A percentile compares a stretch with the other conserved stretches of the same genome.
Conservation (phyloP, 2,329 filamentous ascomycete genomes). For the Xylaria arbuscula region DNA sequence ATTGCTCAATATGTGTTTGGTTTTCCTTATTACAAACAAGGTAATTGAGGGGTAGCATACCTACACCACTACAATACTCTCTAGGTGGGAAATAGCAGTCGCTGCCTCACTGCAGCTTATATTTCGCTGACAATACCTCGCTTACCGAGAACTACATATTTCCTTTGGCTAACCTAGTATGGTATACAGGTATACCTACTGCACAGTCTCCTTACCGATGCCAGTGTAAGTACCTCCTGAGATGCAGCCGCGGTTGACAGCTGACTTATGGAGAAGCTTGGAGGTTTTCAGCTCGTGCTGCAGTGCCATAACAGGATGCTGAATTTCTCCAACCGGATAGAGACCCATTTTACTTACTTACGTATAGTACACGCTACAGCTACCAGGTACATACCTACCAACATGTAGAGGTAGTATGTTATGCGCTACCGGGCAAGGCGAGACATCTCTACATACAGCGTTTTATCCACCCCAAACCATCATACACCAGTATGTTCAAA, state of each 20-base stretch:
- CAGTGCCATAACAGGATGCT: conserved; percentile 16
- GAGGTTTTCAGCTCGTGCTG: conserved; percentile 32
- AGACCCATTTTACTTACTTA: conserved; percentile 7
- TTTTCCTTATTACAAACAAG: background rate
- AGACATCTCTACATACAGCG: conserved; percentile 18
- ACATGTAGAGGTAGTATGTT: background rate
- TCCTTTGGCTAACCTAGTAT: too few species aligned
- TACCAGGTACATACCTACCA: background rate
- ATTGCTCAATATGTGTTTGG: too few species aligned
- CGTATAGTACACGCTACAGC: background rate
- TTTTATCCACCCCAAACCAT: conserved; percentile 18
- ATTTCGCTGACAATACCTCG: too few species aligned
- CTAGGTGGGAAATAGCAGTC: too few species aligned
- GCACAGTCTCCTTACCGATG: background rate
- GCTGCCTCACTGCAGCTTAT: too few species aligned
- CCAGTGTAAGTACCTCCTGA: conserved; percentile 15
- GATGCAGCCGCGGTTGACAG: conserved; percentile 13
- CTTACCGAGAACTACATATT: too few species aligned
- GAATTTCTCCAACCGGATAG: conserved; percentile 12
- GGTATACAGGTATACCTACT: too few species aligned
- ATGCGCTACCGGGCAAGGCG: background rate
- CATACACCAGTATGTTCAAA: conserved; percentile 2
- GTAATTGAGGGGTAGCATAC: too few species aligned
- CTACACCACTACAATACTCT: too few species aligned
- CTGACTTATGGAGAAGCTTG: conserved; percentile 20